Base-by-base conservation (phyloP, 805 yeast species). In the Yarrowia hollandica region DNA sequence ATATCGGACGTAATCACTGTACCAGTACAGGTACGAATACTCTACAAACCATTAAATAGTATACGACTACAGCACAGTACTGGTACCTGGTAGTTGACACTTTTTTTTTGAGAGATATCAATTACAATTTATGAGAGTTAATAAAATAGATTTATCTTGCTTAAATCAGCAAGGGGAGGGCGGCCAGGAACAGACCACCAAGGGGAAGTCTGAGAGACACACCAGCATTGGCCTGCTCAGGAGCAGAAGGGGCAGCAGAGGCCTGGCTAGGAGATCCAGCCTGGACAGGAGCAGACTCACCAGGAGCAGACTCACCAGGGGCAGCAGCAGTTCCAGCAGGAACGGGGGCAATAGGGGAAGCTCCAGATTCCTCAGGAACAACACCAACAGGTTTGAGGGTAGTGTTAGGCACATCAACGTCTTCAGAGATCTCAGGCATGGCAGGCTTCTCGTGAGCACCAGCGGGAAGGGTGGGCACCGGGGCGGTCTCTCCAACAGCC, bases 91-190 rank as follows among this genome's bases (percentile, higher is more conserved):
- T 25, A 25, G 28, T 25, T 25, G n/a, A n/a, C n/a, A n/a, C 10
- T 25, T 25, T 25, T 12, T 23, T 39, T 39, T 42, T 42, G 12
- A 42, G 50, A 42, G 34, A 28, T 42, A 28, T 14, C 50, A 42
- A 28, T 42, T 41, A 41, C 48, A 25, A 41, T 41, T 28, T 42
- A 42, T 18, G 50, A 42, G 50, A 42, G 50, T 42, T 42, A 42
- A 25, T 42, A 23, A 39, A 23, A 28, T 18, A 18, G 19, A 7
- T 28, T 28, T 28, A 18, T 25, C 34, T n/a, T 8, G 16, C 18
- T 42, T 42, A 42, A 6, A 42, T 42, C 15, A 42, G 15, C 50
- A 42, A 14, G 23, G 50, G 50, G 18, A 42, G 34, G 23, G 50
- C 50, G 9, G 50, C 50, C 50, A 42, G 34, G 34, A 42, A 42